phyloP scores from a whole-genome alignment of 352 stramenopile genomes.

The Phytophthora pluvialis region DNA sequence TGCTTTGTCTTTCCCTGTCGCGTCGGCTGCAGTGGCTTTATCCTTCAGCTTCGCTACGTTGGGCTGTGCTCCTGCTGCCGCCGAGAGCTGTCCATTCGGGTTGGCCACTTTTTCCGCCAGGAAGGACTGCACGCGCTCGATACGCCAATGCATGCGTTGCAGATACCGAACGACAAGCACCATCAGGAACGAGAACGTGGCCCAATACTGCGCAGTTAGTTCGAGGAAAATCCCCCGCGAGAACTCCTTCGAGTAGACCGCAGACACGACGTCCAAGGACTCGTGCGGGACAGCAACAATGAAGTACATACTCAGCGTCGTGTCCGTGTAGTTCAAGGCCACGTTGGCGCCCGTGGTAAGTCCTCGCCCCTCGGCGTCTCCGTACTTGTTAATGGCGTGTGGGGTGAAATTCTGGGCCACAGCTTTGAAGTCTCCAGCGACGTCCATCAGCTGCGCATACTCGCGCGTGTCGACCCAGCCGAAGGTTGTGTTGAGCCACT shows the following conservation, averaged over 20 bases:
- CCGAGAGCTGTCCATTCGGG: constrained; percentile 22
- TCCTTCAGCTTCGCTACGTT: no score
- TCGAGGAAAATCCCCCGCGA: constrained; percentile 59
- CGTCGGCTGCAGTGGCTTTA: background rate
- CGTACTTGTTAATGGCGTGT: constrained; percentile 77
- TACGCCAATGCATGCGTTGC: constrained; percentile 77
- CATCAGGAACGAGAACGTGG: constrained; percentile 56
- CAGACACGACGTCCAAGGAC: constrained; percentile 57
- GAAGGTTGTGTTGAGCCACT: constrained; percentile 71
- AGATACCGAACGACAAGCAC: constrained; percentile 65
- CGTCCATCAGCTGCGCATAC: constrained; percentile 68
- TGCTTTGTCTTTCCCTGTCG: constrained; percentile 33
- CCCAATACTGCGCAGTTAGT: constrained; percentile 59
- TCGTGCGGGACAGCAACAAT: constrained; percentile 72
- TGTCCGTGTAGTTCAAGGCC: constrained; percentile 57
- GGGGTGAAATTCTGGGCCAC: constrained; percentile 68
- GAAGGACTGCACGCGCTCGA: constrained; percentile 82
- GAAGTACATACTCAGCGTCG: constrained; percentile 86
- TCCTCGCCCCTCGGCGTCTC: constrained; percentile 59
- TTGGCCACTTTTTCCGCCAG: constrained; percentile 65
- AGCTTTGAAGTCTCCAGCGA: constrained; percentile 67
- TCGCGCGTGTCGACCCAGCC: constrained; percentile 69
- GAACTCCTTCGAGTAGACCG: constrained; percentile 83
- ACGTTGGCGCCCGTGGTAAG: constrained; percentile 74
- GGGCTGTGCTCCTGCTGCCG: background rate